A percentile compares a stretch with the other conserved stretches of the same genome.
Evolutionary conservation across 805 yeast species (phyloP).

Genomic region (Clavispora phyllophila): DNA sequence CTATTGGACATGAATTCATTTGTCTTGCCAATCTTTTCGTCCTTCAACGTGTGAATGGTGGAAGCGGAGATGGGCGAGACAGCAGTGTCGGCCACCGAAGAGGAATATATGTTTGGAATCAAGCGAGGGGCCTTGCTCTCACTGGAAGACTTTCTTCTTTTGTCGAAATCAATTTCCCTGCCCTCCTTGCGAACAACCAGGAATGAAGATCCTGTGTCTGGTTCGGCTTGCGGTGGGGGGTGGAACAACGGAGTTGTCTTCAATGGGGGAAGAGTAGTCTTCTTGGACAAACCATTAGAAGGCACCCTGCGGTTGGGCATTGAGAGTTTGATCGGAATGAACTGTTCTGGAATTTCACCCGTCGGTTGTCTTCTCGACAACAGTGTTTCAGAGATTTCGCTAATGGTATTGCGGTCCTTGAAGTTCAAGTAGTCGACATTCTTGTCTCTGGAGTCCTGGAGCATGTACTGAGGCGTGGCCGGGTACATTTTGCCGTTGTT

Average conservation of each 20-base stretch:
- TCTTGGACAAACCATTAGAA: neutral
- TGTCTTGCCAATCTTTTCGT: conserved; percentile 6
- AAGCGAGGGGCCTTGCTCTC: conserved; percentile 39
- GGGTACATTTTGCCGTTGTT: conserved; percentile 44
- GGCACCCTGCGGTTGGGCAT: conserved; percentile 13
- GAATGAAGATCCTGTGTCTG: conserved; percentile 27
- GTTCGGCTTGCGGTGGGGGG: neutral
- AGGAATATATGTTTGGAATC: conserved; percentile 17
- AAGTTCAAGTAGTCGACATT: conserved; percentile 53
- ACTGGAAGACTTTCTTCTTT: conserved; percentile 71
- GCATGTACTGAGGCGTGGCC: conserved; percentile 64
- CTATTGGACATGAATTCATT: neutral
- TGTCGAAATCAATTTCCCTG: conserved; percentile 76
- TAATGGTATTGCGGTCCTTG: conserved; percentile 31
- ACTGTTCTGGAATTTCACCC: neutral
- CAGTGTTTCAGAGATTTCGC: neutral
- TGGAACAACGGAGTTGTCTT: neutral
- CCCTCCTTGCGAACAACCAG: conserved; percentile 62
- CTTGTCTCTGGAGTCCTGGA: conserved; percentile 39
- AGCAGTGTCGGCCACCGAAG: conserved; percentile 13
- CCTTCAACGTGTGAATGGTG: conserved; percentile 25
- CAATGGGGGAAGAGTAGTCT: conserved; percentile 1
- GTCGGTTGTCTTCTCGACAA: neutral
- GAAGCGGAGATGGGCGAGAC: conserved; percentile 35
- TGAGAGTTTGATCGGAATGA: conserved; percentile 8